phyloP scores from a whole-genome alignment of 257 asterid species.

The Euphrasia confusa region DNA sequence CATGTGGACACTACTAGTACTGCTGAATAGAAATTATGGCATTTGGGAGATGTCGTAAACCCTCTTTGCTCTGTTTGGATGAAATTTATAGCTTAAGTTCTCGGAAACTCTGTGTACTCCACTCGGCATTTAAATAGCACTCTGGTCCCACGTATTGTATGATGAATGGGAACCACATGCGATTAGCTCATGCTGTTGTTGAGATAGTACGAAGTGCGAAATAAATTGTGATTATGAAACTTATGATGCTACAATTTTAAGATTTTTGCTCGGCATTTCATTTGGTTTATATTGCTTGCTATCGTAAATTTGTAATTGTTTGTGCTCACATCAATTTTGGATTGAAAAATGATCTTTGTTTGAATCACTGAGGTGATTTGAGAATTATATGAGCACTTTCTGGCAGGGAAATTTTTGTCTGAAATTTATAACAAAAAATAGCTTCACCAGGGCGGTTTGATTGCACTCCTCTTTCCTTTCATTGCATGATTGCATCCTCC shows the following conservation, averaged over 20 bases:
- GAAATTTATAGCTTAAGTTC: conserved; percentile 22
- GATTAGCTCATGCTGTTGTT: conserved; percentile 10
- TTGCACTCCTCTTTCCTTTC: too few relatives aligned
- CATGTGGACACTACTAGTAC: conserved; percentile 35
- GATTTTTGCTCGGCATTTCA: background rate
- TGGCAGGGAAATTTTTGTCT: too few relatives aligned
- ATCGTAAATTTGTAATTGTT: background rate
- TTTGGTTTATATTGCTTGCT: background rate
- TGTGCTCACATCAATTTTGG: too few relatives aligned
- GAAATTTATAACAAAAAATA: too few relatives aligned
- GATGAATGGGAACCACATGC: conserved; percentile 9
- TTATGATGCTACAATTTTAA: background rate
- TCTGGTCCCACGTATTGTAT: conserved; percentile 7
- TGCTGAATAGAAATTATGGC: conserved; percentile 39
- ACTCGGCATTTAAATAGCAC: conserved; percentile 5
- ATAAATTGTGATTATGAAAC: conserved; percentile 24
- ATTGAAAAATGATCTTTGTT: too few relatives aligned
- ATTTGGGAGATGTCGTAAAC: conserved; percentile 20
- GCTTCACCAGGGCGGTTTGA: too few relatives aligned
- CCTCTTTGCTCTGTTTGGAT: conserved; percentile 10
- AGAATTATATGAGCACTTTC: too few relatives aligned
- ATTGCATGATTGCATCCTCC: too few relatives aligned
- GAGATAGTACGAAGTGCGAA: conserved; percentile 20
- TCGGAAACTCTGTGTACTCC: conserved; percentile 9
- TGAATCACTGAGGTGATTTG: too few relatives aligned